Base-by-base conservation (phyloP, 495 filamentous ascomycete species). In the Xanthoparmelia taractica region DNA sequence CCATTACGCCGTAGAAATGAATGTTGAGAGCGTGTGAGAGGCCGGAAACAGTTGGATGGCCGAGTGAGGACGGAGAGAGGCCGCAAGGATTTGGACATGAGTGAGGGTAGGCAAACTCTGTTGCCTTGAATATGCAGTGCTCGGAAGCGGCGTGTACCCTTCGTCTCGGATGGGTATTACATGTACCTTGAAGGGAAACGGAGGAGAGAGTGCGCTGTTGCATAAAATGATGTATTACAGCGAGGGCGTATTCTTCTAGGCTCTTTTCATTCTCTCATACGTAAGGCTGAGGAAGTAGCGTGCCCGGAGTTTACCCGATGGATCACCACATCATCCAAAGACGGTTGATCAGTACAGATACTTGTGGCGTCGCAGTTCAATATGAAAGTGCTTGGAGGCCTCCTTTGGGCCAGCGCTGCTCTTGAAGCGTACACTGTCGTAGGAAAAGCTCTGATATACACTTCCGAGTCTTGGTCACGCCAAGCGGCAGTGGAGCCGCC, bases 371-470 rank as follows among this genome's bases (percentile, higher is more conserved):
- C 23, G 10, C 56, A 61, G 33, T 33, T 18, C 33, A 69, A 33
- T 8, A 70, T 70, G 68, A 69, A 65, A 54, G 41, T 58, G 57
- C 40, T 65, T 37, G n/a, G 25, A n/a, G 43, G 58, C 47, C 36
- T 65, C 29, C 11, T 63, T 25, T 66, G 60, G 55, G 36, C 31
- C 17, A 41, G 54, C 45, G 18, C 48, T n/a, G 38, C 56, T 17
- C 34, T 59, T 27, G n/a, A 38, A 18, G 58, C 37, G 17, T 43
- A 15, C 20, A 25, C 33, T 57, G 58, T 57, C 31, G 20, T 54
- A 15, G 34, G 56, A 18, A 70, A 76, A 50, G 70, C 73, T 34
- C 73, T 72, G 20, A 68, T 81, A 38, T 75, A 79, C 55, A 74
- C 71, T 8, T 76, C 77, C 33, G 67, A 71, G 31, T 41, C 54